Conservation (phyloP, 2,329 filamentous ascomycete genomes). For the Bipolaris bicolor region DNA sequence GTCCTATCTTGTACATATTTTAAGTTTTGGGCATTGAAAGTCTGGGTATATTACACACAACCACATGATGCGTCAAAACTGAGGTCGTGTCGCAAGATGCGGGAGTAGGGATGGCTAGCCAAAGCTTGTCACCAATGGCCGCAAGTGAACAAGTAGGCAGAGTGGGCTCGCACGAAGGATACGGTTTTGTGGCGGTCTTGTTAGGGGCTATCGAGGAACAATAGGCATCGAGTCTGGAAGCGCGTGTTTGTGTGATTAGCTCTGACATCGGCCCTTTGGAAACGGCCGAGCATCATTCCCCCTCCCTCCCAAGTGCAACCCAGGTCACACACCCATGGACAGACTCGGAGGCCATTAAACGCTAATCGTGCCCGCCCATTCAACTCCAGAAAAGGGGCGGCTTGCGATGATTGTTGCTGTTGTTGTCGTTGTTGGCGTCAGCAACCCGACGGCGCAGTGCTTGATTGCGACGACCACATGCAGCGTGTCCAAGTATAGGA, state of each 20-base stretch:
- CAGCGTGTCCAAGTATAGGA: too few relatives aligned
- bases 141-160: too few relatives aligned
- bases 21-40: too few relatives aligned
- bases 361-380: neutral
- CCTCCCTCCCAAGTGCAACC: too few relatives aligned
- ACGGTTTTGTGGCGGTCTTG: neutral
- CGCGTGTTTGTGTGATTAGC: neutral
- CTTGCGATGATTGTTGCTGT: neutral
- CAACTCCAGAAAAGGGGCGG: neutral
- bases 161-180: neutral
- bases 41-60: too few relatives aligned
- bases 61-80: too few relatives aligned
- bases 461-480: too few relatives aligned
- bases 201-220: neutral
- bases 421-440: neutral
- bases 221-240: slow-evolving; percentile 2
- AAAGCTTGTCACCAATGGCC: neutral
- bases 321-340: slow-evolving; percentile 2
- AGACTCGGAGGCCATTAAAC: neutral
- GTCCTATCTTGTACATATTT: too few relatives aligned
- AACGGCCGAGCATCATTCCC: neutral
- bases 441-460: neutral
- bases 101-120: neutral
- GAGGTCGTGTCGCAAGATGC: neutral
- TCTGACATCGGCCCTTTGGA: neutral